phyloP scores from a whole-genome alignment of 441 rosid genomes.

The Adansonia grandidieri region DNA sequence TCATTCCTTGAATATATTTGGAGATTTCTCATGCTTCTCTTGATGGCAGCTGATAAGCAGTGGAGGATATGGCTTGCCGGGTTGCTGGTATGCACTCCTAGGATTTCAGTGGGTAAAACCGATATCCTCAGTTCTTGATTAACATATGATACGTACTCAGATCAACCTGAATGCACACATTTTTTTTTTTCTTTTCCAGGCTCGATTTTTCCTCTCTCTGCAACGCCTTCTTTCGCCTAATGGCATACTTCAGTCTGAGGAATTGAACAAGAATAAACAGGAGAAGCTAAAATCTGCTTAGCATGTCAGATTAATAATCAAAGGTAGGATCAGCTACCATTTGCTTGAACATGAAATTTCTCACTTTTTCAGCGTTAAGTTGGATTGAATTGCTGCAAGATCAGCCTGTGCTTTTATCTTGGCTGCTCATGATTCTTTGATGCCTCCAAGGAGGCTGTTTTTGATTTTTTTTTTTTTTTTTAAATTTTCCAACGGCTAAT shows the following conservation, averaged over 20 bases:
- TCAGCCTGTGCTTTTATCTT: neutral
- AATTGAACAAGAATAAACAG: conserved; percentile 18
- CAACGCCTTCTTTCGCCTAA: conserved; percentile 71
- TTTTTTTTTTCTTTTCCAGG: conserved; percentile 44
- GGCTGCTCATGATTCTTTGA: conserved; percentile 10
- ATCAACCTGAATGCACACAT: neutral
- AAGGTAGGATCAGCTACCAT: neutral
- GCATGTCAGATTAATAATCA: neutral
- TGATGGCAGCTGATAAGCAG: conserved; percentile 39
- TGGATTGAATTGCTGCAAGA: neutral
- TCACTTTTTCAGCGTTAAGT: neutral
- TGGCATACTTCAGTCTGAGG: conserved; percentile 49
- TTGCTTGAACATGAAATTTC: neutral
- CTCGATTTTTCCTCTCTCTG: conserved; percentile 60
- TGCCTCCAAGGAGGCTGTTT: conserved; percentile 1
- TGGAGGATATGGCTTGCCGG: conserved; percentile 52
- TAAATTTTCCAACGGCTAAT: conserved; percentile 5
- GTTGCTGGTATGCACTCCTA: conserved; percentile 69
- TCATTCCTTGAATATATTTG: neutral
- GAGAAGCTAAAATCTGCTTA: conserved; percentile 39
- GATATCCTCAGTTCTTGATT: neutral
- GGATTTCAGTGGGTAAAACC: conserved; percentile 84
- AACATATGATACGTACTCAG: neutral
- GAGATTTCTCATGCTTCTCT: conserved; percentile 3
- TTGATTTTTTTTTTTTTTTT: neutral